phyloP scores from a whole-genome alignment of 2,329 filamentous ascomycete species.

The Calcarisporium arbuscula region DNA sequence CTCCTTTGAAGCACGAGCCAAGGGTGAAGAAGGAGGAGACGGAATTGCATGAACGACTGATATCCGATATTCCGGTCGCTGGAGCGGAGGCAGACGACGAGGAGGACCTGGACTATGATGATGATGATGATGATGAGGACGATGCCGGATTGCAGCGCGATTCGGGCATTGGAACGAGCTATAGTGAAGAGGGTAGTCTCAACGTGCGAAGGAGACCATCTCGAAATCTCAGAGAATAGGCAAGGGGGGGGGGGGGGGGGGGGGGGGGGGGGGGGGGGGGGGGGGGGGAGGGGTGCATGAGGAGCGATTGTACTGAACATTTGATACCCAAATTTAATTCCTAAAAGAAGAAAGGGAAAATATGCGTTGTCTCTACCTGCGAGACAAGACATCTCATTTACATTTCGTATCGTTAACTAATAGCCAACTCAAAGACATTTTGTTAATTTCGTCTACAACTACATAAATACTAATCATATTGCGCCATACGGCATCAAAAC shows the following conservation, averaged over 20 bases:
- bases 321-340: too few relatives aligned
- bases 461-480: too few relatives aligned
- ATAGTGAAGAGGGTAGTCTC: conserved; percentile 30
- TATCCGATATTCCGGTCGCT: conserved; percentile 27
- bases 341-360: too few relatives aligned
- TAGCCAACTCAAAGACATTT: too few relatives aligned
- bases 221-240: conserved; percentile 14
- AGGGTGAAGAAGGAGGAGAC: conserved; percentile 28
- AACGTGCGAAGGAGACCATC: conserved; percentile 25
- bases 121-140: conserved; percentile 23
- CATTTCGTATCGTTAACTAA: too few relatives aligned
- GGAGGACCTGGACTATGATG: conserved; percentile 32
- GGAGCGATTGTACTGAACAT: too few relatives aligned
- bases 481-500: too few relatives aligned
- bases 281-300: too few relatives aligned
- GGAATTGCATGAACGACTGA: conserved; percentile 15
- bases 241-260: conserved; percentile 1
- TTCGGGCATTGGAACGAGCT: conserved; percentile 50
- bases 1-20: conserved; percentile 33
- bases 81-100: conserved; percentile 43
- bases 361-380: too few relatives aligned
- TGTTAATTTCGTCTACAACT: too few relatives aligned
- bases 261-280: conserved; percentile 1
- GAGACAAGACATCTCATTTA: too few relatives aligned
- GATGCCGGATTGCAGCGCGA: conserved; percentile 26